These are phyloP conservation scores for Pinus albicaulis DNA, from an alignment of 75 land plant genomes.

Conservation along the genomic window DNA sequence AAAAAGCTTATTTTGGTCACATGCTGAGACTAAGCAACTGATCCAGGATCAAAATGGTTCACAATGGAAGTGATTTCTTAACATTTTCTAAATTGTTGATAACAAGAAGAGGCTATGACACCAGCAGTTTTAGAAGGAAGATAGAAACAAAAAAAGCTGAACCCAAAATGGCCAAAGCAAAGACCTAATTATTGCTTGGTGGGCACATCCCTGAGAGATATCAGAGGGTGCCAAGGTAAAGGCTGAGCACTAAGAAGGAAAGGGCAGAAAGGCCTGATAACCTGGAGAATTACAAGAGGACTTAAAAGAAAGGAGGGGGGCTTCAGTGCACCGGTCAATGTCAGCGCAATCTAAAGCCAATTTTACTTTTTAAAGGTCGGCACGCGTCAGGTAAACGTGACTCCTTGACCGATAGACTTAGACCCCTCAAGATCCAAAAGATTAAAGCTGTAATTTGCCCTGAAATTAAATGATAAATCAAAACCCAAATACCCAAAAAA, in stretches of 20 bases:
- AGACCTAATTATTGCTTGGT: too few species aligned
- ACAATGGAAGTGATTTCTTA: neutral
- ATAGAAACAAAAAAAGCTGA: neutral
- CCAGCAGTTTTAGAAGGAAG: neutral
- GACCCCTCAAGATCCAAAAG: too few species aligned
- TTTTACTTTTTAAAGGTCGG: too few species aligned
- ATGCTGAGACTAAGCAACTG: neutral
- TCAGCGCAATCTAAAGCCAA: neutral
- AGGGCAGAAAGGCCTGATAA: constrained; percentile 1
- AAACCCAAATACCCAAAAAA: too few species aligned
- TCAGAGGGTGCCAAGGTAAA: neutral
- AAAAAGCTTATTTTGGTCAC: neutral
- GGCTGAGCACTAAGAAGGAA: neutral
- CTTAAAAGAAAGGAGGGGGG: neutral
- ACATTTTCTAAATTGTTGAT: neutral
- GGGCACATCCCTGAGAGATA: neutral
- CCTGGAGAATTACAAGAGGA: neutral
- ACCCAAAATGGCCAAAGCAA: neutral
- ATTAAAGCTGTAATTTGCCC: too few species aligned
- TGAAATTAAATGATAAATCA: too few species aligned
- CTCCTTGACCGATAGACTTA: too few species aligned
- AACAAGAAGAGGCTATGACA: neutral
- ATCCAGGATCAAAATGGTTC: neutral
- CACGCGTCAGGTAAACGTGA: too few species aligned
- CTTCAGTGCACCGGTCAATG: constrained; percentile 2